Evolutionary conservation across 768 basidiomycete species (phyloP).

Genomic region (Hericium alpestre): DNA sequence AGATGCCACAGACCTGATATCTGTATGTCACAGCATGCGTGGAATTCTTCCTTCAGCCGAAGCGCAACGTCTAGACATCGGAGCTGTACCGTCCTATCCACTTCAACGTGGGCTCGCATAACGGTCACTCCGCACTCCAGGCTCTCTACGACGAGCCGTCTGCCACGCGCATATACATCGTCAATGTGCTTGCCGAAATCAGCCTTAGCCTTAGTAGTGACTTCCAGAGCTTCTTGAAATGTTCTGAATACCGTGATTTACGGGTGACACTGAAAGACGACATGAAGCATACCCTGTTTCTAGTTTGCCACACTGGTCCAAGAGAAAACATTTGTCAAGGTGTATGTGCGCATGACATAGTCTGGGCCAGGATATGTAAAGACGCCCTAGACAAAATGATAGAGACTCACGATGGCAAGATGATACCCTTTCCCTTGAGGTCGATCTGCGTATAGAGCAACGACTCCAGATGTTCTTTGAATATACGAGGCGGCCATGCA

Average conservation of each 20-base stretch:
- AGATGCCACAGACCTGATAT: constrained; percentile 34
- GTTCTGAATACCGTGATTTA: constrained; percentile 24
- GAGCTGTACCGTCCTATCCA: constrained; percentile 43
- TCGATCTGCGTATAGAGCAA: not conserved
- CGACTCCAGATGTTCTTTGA: too few species aligned
- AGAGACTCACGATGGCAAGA: not conserved
- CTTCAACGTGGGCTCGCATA: constrained; percentile 62
- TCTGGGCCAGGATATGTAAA: constrained; percentile 12
- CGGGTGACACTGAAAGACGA: not conserved
- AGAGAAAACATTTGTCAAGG: constrained; percentile 59
- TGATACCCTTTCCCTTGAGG: not conserved
- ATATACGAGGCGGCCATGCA: too few species aligned
- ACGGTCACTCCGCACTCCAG: constrained; percentile 51
- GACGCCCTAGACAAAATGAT: not conserved
- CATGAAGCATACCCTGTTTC: constrained; percentile 28
- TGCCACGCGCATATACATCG: constrained; percentile 43
- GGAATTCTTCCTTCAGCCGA: constrained; percentile 34
- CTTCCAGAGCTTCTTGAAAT: constrained; percentile 43
- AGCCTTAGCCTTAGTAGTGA: constrained; percentile 43
- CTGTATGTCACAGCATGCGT: constrained; percentile 41
- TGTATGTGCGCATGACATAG: constrained; percentile 58
- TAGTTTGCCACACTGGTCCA: constrained; percentile 43
- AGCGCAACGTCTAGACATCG: constrained; percentile 45
- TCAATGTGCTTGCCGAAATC: constrained; percentile 30
- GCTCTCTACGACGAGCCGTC: constrained; percentile 44